Base-by-base conservation (phyloP, 2,329 filamentous ascomycete species). In the Colletotrichum filicis region DNA sequence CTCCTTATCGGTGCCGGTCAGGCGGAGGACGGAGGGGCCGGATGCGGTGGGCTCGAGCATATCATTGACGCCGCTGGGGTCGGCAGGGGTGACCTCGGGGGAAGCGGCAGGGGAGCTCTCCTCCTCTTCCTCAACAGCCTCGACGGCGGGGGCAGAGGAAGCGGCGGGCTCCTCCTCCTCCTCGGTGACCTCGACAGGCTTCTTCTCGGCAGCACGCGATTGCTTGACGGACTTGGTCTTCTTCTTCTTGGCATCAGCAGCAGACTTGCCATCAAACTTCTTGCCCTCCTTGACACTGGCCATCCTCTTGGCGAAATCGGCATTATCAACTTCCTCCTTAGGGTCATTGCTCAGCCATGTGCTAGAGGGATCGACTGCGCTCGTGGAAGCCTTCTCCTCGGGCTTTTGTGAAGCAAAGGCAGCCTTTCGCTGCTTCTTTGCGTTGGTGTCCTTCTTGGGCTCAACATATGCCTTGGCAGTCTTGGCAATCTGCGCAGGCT, bases 21-120 rank as follows among this genome's bases (percentile, higher is more conserved):
- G 87, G 74, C 94, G 94, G 74, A 98, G 87, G 60, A 97, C 91
- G 0, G 92, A 92, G 28, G 95, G 93, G 66, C 91, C 93, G 52
- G 91, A 81, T 3, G 90, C 82, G 56, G 90, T 84, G 61, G 93
- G 87, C 83, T 97, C 95, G 19, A 98, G 91, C 96, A 98, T 98
- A 83, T 98, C 96, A 67, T 93, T 93, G 70, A 98, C 91, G 80
- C 94, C 94, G 67, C 89, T 91, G 73, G 89, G 88, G 71, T 90
- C 87, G 16, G 86, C 87, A n/a, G 90, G 85, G 46, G 78, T 80
- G 26, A 88, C 84, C 63, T 90, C 86, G 37, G 94, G 93, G 12
- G 94, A 95, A 57, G 87, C 86, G 71, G 88, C 87, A 8, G 93
- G 87, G 3, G 95, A 95, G 78, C 92, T 86, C 78, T 97, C 94